Evolutionary conservation across 2,329 filamentous ascomycete genomes (phyloP), one percentile per base, ranked within the genome.

Genomic region (Escovopsis sp.): DNA sequence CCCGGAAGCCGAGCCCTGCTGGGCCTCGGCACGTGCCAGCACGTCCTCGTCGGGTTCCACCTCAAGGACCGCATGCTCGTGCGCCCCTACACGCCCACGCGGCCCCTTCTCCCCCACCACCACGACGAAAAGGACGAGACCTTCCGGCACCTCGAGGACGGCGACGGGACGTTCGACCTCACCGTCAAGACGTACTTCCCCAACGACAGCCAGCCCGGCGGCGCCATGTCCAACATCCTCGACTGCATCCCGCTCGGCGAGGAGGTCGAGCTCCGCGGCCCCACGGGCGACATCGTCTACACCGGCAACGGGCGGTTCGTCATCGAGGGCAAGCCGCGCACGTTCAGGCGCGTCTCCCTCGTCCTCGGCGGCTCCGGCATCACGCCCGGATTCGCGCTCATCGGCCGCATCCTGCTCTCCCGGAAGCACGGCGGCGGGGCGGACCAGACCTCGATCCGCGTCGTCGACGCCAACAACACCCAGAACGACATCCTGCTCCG

Each of bases 141-240:
- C 18, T 39, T 28, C 28, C 8, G 28, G 8, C 28, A 11, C 1
- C 19, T 43, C 4, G 32, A 44, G 26, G 57, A 67, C 40, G 58
- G 63, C 19, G 55, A 64, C 38, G 65, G 65, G 4, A 68, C 62
- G 1, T 72, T 72, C 48, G 59, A 72, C 15, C 58, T 72, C 2
- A 62, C 64, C 0, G 59, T 72, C 33, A 72, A 74, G 48, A 72
- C 68, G 1, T 73, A 74, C 50, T 69, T 67, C 43, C 68, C 70
- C 0, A 61, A 56, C 33, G 47, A 57, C 1, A 54, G 56, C 2
- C 66, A 72, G 47, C 69, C 70, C 1, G 70, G 70, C 12, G 69
- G 70, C n/a, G 69, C 70, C 9, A 63, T 75, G 56, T 66, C 60
- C 36, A 72, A 72, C 44, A 66, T 73, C 40, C 62, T 74, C 3